These are phyloP conservation scores for Cocos nucifera DNA, from an alignment of 176 grass and related monocot species.

Conservation along the genomic window DNA sequence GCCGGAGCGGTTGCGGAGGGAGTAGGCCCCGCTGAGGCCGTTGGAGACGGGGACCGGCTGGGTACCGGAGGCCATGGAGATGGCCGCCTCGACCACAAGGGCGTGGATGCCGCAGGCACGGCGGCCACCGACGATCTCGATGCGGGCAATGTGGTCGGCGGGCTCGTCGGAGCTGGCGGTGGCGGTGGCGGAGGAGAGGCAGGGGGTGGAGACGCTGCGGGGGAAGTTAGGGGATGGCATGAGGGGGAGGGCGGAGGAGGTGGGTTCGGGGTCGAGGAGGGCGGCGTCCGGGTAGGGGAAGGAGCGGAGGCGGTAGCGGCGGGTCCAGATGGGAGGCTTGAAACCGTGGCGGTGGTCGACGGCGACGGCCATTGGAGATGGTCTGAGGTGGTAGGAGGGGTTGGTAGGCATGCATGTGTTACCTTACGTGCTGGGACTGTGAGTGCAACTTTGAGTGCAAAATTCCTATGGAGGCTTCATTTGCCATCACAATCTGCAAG, in stretches of 20 bases:
- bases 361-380: slow-evolving; percentile 40
- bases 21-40: slow-evolving; percentile 44
- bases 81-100: slow-evolving; percentile 57
- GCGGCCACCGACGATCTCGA: slow-evolving; percentile 43
- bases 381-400: slow-evolving; percentile 18
- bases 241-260: slow-evolving; percentile 7
- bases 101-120: slow-evolving; percentile 38
- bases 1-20: slow-evolving; percentile 40
- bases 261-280: slow-evolving; percentile 22
- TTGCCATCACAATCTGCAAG: no score
- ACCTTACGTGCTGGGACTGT: neutral
- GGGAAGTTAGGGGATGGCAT: slow-evolving; percentile 32
- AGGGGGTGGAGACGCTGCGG: slow-evolving; percentile 49
- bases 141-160: slow-evolving; percentile 26
- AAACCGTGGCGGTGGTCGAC: slow-evolving; percentile 42
- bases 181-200: slow-evolving; percentile 29
- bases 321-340: slow-evolving; percentile 30
- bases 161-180: neutral
- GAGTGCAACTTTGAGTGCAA: no score
- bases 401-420: slow-evolving; percentile 15
- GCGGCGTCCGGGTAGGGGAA: slow-evolving; percentile 30
- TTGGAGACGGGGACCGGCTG: slow-evolving; percentile 36
- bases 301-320: slow-evolving; percentile 62
- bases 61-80: slow-evolving; percentile 44
- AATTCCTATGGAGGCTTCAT: no score